Conservation (phyloP, 805 yeast species). For the Schizosaccharomyces japonicus region DNA sequence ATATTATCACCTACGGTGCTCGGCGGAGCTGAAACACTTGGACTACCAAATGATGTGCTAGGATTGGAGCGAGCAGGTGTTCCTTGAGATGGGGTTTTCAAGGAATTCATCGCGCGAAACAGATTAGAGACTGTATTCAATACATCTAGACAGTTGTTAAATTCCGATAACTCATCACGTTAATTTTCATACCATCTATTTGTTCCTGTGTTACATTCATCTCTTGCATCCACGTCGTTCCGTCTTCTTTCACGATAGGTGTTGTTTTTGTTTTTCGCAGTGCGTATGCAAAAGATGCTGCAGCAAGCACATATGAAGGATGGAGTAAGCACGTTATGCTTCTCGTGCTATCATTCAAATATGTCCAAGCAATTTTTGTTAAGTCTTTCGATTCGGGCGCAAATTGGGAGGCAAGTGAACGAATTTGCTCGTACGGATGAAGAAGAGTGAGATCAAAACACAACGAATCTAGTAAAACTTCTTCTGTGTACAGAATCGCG, state of each 20-base stretch:
- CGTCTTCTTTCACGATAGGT: neutral
- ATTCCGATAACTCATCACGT: neutral
- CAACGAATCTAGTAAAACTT: conserved; percentile 21
- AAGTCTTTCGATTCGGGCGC: conserved; percentile 9
- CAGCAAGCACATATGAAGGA: conserved; percentile 17
- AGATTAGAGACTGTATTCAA: neutral
- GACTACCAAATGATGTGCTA: too few relatives aligned
- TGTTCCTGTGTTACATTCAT: neutral
- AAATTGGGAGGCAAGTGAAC: conserved; percentile 10
- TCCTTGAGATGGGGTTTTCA: too few relatives aligned
- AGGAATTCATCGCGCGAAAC: too few relatives aligned
- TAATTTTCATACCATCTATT: neutral
- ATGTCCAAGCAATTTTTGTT: conserved; percentile 17
- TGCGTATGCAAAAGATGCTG: conserved; percentile 20
- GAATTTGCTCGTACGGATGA: conserved; percentile 14
- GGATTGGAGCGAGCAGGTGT: too few relatives aligned
- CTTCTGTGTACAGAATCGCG: conserved; percentile 23
- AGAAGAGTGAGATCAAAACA: conserved; percentile 24
- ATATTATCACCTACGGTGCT: too few relatives aligned
- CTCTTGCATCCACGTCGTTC: neutral
- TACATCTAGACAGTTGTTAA: neutral
- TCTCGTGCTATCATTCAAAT: conserved; percentile 19
- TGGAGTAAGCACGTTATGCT: conserved; percentile 17
- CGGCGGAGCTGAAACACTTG: too few relatives aligned
- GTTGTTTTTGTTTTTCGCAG: neutral